Percentiles rank a stretch among this genome's conserved stretches.
phyloP scores from a whole-genome alignment of 108 stramenopile species.

The Bacterosira constricta region DNA sequence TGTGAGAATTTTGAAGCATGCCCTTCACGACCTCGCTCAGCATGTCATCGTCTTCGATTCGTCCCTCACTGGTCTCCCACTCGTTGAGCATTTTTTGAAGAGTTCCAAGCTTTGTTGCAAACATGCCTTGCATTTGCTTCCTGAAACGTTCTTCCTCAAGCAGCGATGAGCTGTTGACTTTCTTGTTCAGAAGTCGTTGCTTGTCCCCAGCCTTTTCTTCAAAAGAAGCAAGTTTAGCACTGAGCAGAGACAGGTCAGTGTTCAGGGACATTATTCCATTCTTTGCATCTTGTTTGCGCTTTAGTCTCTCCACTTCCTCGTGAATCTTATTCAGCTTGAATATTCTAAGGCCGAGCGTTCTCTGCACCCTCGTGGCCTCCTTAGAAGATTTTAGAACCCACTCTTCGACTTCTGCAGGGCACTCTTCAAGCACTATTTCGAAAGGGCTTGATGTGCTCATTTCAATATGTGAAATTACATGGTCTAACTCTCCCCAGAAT shows the following conservation, averaged over 20 bases:
- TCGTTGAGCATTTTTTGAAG: constrained; percentile 55
- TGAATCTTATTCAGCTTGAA: constrained; percentile 77
- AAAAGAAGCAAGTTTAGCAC: constrained; percentile 71
- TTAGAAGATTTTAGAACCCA: constrained; percentile 60
- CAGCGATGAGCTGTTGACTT: constrained; percentile 60
- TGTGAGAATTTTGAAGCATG: constrained; percentile 65
- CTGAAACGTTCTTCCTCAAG: constrained; percentile 82
- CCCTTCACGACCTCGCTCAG: constrained; percentile 81
- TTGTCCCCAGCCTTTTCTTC: constrained; percentile 77
- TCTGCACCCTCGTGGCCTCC: constrained; percentile 48
- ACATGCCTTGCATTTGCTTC: constrained; percentile 84
- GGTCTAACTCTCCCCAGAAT: constrained; percentile 72
- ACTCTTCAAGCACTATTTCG: constrained; percentile 27
- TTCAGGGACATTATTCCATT: constrained; percentile 81
- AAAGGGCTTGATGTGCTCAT: constrained; percentile 38
- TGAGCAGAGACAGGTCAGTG: constrained; percentile 76
- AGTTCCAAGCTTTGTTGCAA: constrained; percentile 65
- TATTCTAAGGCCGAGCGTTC: constrained; percentile 50
- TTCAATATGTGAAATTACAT: constrained; percentile 16
- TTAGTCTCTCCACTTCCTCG: constrained; percentile 72
- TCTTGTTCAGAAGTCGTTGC: constrained; percentile 70
- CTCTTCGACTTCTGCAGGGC: constrained; percentile 51
- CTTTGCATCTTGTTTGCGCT: constrained; percentile 77
- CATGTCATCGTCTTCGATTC: constrained; percentile 61
- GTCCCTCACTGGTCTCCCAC: constrained; percentile 67